These are phyloP conservation scores for Lactifluus rugatus DNA, from an alignment of 768 basidiomycete genomes.

Conservation along the genomic window DNA sequence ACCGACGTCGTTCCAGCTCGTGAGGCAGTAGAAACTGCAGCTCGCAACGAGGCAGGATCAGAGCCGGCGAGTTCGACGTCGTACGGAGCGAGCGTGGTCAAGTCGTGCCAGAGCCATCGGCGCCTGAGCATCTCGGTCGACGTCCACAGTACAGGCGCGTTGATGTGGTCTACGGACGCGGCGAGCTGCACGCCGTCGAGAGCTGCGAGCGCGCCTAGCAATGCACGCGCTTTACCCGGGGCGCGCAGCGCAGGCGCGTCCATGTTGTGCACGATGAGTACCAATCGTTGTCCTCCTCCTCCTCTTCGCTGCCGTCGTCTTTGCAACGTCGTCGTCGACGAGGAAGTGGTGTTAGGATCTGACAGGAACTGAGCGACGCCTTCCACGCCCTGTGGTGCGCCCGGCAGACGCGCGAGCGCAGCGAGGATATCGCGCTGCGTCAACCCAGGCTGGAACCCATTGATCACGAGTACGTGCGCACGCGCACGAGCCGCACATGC, in stretches of 20 bases:
- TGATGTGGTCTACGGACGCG: slow-evolving; percentile 82
- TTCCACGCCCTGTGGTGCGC: slow-evolving; percentile 39
- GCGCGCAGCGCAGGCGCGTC: slow-evolving; percentile 63
- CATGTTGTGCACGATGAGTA: slow-evolving; percentile 82
- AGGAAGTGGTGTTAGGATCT: slow-evolving; percentile 18
- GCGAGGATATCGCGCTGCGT: slow-evolving; percentile 44
- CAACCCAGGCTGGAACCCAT: slow-evolving; percentile 67
- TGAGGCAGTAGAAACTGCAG: slow-evolving; percentile 25
- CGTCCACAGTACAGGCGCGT: slow-evolving; percentile 75
- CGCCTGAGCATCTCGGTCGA: slow-evolving; percentile 48
- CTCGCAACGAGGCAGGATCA: slow-evolving; percentile 53
- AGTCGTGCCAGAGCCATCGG: slow-evolving; percentile 78
- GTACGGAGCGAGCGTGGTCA: slow-evolving; percentile 79
- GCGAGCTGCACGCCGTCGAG: slow-evolving; percentile 71
- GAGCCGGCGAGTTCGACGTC: slow-evolving; percentile 64
- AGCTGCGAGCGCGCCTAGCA: slow-evolving; percentile 63
- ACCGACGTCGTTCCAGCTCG: too few species aligned
- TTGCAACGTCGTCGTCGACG: background rate
- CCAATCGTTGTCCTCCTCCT: slow-evolving; percentile 37
- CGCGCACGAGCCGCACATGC: slow-evolving; percentile 38
- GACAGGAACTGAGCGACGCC: slow-evolving; percentile 59
- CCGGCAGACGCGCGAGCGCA: slow-evolving; percentile 27
- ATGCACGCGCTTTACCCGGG: slow-evolving; percentile 46
- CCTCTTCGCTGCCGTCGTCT: too few species aligned
- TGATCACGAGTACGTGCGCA: slow-evolving; percentile 69